Conservation (phyloP, 1,139 yeast species). For the Diutina ranongensis region DNA sequence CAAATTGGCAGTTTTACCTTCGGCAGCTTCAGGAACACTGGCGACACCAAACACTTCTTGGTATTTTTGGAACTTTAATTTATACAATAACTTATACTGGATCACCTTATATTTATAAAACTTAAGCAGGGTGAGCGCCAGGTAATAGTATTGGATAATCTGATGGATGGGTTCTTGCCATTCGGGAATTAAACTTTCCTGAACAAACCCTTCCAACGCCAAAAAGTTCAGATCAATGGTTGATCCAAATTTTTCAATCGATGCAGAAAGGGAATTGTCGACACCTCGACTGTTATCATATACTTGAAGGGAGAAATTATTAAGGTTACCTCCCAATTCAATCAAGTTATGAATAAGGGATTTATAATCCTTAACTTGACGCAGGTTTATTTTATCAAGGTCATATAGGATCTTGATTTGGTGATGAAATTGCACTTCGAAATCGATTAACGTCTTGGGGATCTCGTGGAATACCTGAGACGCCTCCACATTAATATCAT, state of each 20-base stretch:
- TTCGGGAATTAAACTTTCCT: conserved; percentile 25
- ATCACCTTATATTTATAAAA: conserved; percentile 36
- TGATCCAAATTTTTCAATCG: conserved; percentile 35
- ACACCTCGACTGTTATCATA: conserved; percentile 18
- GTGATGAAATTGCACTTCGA: conserved; percentile 25
- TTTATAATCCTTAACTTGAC: conserved; percentile 21
- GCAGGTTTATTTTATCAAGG: conserved; percentile 23
- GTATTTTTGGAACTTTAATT: conserved; percentile 28
- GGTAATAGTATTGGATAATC: conserved; percentile 26
- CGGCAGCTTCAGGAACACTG: background rate
- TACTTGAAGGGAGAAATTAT: conserved; percentile 35
- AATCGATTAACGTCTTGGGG: conserved; percentile 23
- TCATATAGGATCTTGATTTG: conserved; percentile 23
- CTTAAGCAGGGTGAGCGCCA: conserved; percentile 28
- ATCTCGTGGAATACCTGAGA: conserved; percentile 16
- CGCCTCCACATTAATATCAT: background rate
- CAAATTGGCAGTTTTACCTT: background rate
- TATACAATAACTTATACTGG: conserved; percentile 31
- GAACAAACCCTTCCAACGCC: conserved; percentile 28
- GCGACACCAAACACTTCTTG: conserved; percentile 21
- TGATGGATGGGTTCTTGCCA: conserved; percentile 39
- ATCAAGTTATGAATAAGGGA: conserved; percentile 21
- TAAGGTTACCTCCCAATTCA: conserved; percentile 36
- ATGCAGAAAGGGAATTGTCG: conserved; percentile 20
- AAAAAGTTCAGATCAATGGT: conserved; percentile 32